These are phyloP conservation scores for Trifolium subterraneum DNA, from an alignment of 306 rosid species.

Conservation along the genomic window DNA sequence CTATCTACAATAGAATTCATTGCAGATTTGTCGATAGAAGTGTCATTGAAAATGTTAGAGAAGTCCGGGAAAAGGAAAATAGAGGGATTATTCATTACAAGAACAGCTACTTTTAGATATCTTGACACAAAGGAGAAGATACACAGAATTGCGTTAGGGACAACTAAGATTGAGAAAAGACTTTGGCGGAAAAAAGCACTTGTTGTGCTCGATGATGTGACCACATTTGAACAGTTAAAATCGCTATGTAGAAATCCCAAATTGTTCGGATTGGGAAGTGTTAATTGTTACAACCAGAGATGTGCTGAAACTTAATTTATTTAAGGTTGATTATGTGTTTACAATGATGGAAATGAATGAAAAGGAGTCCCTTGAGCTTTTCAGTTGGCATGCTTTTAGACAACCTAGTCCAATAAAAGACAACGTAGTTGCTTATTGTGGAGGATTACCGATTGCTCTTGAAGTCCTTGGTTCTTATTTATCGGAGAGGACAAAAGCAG, in stretches of 20 bases:
- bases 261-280: neutral
- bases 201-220: slow-evolving; percentile 34
- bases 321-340: neutral
- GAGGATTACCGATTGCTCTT: slow-evolving; percentile 55
- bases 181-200: neutral
- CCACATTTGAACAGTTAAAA: neutral
- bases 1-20: neutral
- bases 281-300: slow-evolving; percentile 45
- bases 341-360: slow-evolving; percentile 7
- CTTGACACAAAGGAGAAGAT: neutral
- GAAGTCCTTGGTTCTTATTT: slow-evolving; percentile 49
- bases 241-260: neutral
- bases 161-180: neutral
- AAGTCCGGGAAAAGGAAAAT: neutral
- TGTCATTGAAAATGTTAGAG: slow-evolving; percentile 30
- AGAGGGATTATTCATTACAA: slow-evolving; percentile 28
- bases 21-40: neutral
- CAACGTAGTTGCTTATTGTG: slow-evolving; percentile 19
- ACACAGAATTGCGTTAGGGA: neutral
- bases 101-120: slow-evolving; percentile 14
- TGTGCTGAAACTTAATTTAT: slow-evolving; percentile 11
- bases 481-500: neutral
- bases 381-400: slow-evolving; percentile 41
- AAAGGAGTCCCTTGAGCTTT: slow-evolving; percentile 40
- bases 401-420: neutral